Conservation (phyloP, 2,329 filamentous ascomycete species). For the Ophiostoma sp. region DNA sequence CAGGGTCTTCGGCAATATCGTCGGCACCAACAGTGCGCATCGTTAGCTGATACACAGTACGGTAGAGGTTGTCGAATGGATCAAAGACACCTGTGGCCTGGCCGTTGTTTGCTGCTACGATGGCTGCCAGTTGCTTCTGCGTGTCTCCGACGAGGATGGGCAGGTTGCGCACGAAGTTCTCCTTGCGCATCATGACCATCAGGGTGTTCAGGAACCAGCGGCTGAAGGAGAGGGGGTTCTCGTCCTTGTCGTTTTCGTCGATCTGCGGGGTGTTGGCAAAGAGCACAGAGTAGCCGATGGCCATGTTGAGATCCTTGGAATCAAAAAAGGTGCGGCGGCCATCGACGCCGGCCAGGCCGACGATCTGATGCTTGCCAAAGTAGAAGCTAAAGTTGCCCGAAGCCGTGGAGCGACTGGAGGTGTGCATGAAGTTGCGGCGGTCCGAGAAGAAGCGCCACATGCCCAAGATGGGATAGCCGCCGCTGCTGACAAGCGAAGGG, state of each 20-base stretch:
- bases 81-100: conserved; percentile 38
- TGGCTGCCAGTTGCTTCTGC: conserved; percentile 34
- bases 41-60: conserved; percentile 51
- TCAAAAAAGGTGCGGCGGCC: conserved; percentile 44
- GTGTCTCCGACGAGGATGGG: conserved; percentile 41
- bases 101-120: conserved; percentile 31
- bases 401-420: conserved; percentile 31
- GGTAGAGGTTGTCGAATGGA: conserved; percentile 50
- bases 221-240: conserved; percentile 23
- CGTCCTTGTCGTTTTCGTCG: conserved; percentile 15
- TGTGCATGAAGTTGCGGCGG: conserved; percentile 41
- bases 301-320: conserved; percentile 40
- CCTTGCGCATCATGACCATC: conserved; percentile 35
- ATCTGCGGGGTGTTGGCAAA: conserved; percentile 32
- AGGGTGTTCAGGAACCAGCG: conserved; percentile 33
- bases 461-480: conserved; percentile 40
- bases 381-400: conserved; percentile 47
- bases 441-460: conserved; percentile 42
- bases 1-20: conserved; percentile 47
- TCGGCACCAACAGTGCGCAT: conserved; percentile 50
- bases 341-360: conserved; percentile 41
- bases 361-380: conserved; percentile 41
- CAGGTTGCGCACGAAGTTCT: conserved; percentile 38
- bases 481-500: conserved; percentile 12
- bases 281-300: conserved; percentile 36